Base-by-base conservation (phyloP, 1,139 yeast species). In the Nakaseomyces kungkrabaensis region DNA sequence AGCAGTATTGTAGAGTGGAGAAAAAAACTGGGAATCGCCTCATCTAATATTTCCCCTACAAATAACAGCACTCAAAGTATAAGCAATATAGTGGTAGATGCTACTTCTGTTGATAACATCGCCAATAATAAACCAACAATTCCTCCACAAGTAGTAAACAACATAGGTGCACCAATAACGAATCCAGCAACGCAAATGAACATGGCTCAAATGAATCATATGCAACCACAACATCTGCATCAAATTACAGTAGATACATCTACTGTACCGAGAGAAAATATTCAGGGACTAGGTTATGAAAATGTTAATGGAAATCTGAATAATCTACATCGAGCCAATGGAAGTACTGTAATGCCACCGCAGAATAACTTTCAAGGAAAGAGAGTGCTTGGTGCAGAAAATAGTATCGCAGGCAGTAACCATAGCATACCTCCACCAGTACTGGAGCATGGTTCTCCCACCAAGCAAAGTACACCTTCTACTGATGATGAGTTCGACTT, bases 1-100 rank as follows among this genome's bases (percentile, higher is more conserved):
- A 60, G 61, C 47, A 64, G 64, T 50, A 64, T 62, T 34, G 70
- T 65, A 4, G 68, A 64, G 45, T 63, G 69, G 70, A 59, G 68
- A 48, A 61, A 59, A 50, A 59, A 54, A 48, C 51, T 66, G 34
- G 68, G 68, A 4, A 59, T 61, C 5, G 55, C 63, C 11, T 48
- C 48, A 37, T 45, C 47, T 22, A 36, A 26, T 22, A 34, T 33
- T 33, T 25, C 46, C 8, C 46, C 46, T 24, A 43, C 37, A 11
- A 26, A 29, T 37, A 34, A 17, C 26, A 33, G 37, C 26, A 42
- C 32, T 22, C 45, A 31, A n/a, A 45, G 26, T 37, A 36, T 29
- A 9, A 38, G 33, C 44, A 31, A 32, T 24, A 37, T 41, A 7
- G 44, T 29, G 34, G 44, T 41, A 4, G 44, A 41, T 25, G 13